Base-by-base conservation (phyloP, 345 rosid genomes). In the Theobroma cacao region DNA sequence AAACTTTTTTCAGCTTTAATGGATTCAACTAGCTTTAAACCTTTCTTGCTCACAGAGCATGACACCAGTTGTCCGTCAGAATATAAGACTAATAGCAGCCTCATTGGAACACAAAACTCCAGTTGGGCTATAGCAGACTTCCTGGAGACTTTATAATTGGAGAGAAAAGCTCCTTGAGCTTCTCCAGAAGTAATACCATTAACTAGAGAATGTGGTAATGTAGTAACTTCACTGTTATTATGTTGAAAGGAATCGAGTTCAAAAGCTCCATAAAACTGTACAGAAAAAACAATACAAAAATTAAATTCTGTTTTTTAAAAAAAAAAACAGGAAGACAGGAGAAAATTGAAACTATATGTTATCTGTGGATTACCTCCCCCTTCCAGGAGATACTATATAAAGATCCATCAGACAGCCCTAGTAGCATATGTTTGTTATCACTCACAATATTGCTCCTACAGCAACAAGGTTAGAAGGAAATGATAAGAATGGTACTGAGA, bases 361-460 rank as follows among this genome's bases (percentile, higher is more conserved):
- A 48, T 48, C 74, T 55, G 64, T 67, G 43, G 33, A 79, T 83
- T 92, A 95, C 99, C 99, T 95, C 98, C 70, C 97, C 99, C 81
- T 93, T 95, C 99, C 99, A 95, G 30, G 99, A 95, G 73, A 93
- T 88, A 74, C 90, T 86, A 80, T 89, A 92, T 53, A 95, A 82
- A 80, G 88, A 90, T 79, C 99, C 99, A 82, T 89, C 84, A 45
- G 98, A 92, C 78, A 95, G 98, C 76, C 99, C 99, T 82, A 95
- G 75, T 36, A 93, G 83, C 93, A 93, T 85, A 86, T 92, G 85
- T 81, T 87, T 93, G 82, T 81, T 83, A 72, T 91, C 95, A 60
- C 89, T 84, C 76, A 94, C 97, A 83, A 91, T 89, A 80, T 94
- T 94, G 86, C 99, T 95, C 96, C 99, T 93, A 87, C 63, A 33